Evolutionary conservation across 306 rosid species (phyloP).

Genomic region (Rosa persica): DNA sequence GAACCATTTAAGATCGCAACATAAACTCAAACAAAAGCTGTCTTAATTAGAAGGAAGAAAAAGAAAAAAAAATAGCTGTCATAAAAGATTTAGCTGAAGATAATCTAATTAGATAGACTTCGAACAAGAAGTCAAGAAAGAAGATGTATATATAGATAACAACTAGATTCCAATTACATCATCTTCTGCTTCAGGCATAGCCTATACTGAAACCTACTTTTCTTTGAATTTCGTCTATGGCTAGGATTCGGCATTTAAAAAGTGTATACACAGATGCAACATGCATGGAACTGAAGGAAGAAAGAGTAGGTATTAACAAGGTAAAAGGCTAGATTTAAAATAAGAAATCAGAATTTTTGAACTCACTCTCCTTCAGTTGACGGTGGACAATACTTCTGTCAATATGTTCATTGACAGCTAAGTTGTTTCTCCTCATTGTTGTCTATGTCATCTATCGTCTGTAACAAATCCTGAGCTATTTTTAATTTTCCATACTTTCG

Average conservation of each 20-base stretch:
- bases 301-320: not conserved
- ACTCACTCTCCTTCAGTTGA: not conserved
- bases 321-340: not conserved
- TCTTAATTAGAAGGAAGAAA: not conserved
- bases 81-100: not conserved
- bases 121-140: not conserved
- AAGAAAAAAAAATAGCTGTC: not conserved
- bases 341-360: not conserved
- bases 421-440: conserved; percentile 3
- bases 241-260: not conserved
- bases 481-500: conserved; percentile 48
- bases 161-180: not conserved
- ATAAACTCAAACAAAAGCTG: not conserved
- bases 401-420: not conserved
- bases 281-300: not conserved
- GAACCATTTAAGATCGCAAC: not conserved
- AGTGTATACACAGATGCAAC: not conserved
- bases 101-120: not conserved
- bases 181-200: not conserved
- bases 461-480: conserved; percentile 52
- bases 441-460: conserved; percentile 22
- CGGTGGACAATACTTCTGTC: not conserved
- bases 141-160: not conserved
- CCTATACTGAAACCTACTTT: not conserved
- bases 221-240: not conserved